Percentiles rank a stretch among this genome's conserved stretches.
phyloP scores from a whole-genome alignment of 345 rosid genomes.

The Psidium friedrichsthalianum region DNA sequence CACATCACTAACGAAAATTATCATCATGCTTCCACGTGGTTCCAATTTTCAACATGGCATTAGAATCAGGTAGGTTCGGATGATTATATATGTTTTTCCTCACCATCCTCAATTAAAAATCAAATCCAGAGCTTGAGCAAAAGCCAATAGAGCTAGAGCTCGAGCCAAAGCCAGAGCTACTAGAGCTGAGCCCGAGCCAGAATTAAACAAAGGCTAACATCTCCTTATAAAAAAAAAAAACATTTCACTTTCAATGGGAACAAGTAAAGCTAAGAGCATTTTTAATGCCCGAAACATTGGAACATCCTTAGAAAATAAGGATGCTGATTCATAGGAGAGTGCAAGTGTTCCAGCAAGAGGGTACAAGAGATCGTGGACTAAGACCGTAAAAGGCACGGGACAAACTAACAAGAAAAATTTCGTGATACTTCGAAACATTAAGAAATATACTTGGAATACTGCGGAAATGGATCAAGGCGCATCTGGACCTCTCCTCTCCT shows the following conservation, averaged over 20 bases:
- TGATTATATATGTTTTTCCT: not conserved
- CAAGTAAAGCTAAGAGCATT: not conserved
- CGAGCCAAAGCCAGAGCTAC: too few species aligned
- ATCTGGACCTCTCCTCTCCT: too few species aligned
- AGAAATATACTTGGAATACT: not conserved
- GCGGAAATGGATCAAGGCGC: not conserved
- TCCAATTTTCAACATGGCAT: not conserved
- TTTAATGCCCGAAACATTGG: not conserved
- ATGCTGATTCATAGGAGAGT: not conserved
- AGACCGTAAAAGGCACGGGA: not conserved
- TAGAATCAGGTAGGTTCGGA: rapidly evolving
- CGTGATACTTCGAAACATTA: not conserved
- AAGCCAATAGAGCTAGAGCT: rapidly evolving
- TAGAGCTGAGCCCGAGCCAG: not conserved
- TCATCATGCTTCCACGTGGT: too few species aligned
- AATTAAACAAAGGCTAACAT: too few species aligned
- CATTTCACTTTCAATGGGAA: too few species aligned
- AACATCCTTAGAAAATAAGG: not conserved
- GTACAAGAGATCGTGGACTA: not conserved
- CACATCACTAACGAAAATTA: too few species aligned
- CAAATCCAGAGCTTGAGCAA: not conserved
- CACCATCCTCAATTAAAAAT: not conserved
- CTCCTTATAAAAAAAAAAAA: too few species aligned
- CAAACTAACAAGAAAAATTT: not conserved
- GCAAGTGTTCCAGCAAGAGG: not conserved